Percentiles rank a stretch among this genome's conserved stretches.
Evolutionary conservation across 2,329 filamentous ascomycete species (phyloP).

Genomic region (Aspergillus ibericus): DNA sequence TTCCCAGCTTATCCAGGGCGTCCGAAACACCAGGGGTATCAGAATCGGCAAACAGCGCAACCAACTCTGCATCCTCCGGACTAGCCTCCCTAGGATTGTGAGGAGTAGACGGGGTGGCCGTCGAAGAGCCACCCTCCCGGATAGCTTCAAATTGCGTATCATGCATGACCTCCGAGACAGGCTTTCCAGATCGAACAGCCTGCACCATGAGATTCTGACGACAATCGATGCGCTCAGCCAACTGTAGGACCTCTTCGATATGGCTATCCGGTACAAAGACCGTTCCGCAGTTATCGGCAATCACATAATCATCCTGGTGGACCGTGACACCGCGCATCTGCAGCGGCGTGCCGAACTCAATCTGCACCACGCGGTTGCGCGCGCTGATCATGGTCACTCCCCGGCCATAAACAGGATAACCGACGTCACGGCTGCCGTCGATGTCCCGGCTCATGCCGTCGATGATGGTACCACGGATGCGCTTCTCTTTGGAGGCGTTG

Average conservation of each 20-base stretch:
- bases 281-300: slow-evolving; percentile 21
- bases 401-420: slow-evolving; percentile 36
- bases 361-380: slow-evolving; percentile 33
- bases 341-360: slow-evolving; percentile 30
- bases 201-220: slow-evolving; percentile 21
- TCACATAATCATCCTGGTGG: slow-evolving; percentile 22
- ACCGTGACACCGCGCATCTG: slow-evolving; percentile 18
- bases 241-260: slow-evolving; percentile 19
- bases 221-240: slow-evolving; percentile 15
- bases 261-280: slow-evolving; percentile 17
- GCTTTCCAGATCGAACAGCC: slow-evolving; percentile 17
- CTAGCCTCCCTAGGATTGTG: slow-evolving; percentile 12
- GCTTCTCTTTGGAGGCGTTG: slow-evolving; percentile 23
- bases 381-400: slow-evolving; percentile 36
- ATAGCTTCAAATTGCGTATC: slow-evolving; percentile 23
- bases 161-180: slow-evolving; percentile 23
- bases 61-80: slow-evolving; percentile 17
- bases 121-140: background rate
- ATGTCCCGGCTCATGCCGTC: slow-evolving; percentile 37
- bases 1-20: slow-evolving; percentile 25
- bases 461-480: slow-evolving; percentile 33
- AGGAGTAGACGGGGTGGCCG: background rate
- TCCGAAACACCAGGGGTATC: slow-evolving; percentile 23
- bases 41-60: slow-evolving; percentile 17
- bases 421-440: slow-evolving; percentile 33